Conservation (phyloP, 331 rosid species). For the Quercus lobata region DNA sequence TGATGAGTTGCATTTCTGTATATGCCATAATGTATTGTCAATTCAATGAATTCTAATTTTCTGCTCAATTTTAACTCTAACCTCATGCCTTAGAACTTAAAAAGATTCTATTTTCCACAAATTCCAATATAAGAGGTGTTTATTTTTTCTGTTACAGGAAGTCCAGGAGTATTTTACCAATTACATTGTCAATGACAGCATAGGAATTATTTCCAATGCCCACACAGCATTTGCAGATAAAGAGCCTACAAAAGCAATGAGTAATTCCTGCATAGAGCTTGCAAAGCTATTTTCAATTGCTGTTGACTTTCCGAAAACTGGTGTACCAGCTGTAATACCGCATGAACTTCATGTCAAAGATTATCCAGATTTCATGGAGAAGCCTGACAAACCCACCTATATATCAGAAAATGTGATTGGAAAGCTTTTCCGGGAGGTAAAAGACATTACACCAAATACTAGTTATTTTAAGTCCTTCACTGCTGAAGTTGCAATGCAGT, state of each 20-base stretch:
- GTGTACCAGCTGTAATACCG: conserved; percentile 71
- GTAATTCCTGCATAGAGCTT: conserved; percentile 52
- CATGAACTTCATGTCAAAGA: conserved; percentile 46
- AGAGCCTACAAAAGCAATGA: conserved; percentile 46
- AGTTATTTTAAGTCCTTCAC: conserved; percentile 46
- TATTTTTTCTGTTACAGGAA: conserved; percentile 54
- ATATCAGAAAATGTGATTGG: conserved; percentile 62
- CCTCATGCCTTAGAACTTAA: background rate
- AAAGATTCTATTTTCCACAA: background rate
- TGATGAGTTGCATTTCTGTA: background rate
- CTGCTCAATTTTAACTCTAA: background rate
- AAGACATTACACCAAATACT: conserved; percentile 29
- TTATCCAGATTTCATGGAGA: conserved; percentile 93
- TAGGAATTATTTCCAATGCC: conserved; percentile 90
- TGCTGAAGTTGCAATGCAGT: conserved; percentile 28
- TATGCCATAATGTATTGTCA: background rate
- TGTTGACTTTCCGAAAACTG: conserved; percentile 93
- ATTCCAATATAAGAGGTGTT: background rate
- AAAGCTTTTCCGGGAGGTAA: conserved; percentile 70
- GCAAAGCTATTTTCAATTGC: conserved; percentile 69
- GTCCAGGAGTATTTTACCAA: conserved; percentile 70
- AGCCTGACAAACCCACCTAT: conserved; percentile 61
- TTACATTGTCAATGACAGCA: conserved; percentile 75
- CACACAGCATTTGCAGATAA: conserved; percentile 80
- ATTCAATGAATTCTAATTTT: background rate